Conservation (phyloP, 2,329 filamentous ascomycete genomes). For the Diaporthe caulivora region DNA sequence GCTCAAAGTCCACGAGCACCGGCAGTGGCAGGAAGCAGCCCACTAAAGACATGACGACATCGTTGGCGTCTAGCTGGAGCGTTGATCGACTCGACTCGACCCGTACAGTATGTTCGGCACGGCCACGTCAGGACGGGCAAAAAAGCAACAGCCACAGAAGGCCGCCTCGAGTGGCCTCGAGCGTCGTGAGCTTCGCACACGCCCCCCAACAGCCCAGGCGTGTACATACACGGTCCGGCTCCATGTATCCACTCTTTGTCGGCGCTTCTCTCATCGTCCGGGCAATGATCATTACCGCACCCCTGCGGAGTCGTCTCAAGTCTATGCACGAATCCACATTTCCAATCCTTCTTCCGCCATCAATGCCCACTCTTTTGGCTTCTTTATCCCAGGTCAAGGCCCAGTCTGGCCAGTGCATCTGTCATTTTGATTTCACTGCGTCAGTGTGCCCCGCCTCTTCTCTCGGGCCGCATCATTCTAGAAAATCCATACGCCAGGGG, state of each 20-base stretch:
- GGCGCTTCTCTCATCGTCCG: constrained; percentile 23
- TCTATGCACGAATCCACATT: constrained; percentile 31
- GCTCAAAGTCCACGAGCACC: constrained; percentile 1
- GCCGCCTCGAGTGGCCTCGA: constrained; percentile 1
- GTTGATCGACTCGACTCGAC: background rate
- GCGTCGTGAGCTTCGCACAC: constrained; percentile 32
- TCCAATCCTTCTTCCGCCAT: constrained; percentile 22
- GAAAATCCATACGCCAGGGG: constrained; percentile 26
- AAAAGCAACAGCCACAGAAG: constrained; percentile 27
- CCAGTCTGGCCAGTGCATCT: constrained; percentile 30
- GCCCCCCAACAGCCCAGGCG: constrained; percentile 19
- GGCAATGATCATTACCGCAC: constrained; percentile 18
- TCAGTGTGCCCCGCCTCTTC: constrained; percentile 24
- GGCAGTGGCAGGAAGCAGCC: background rate
- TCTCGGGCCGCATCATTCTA: constrained; percentile 30
- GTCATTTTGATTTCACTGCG: constrained; percentile 29
- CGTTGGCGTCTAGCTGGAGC: background rate
- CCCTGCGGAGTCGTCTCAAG: constrained; percentile 32
- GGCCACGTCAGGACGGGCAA: constrained; percentile 8
- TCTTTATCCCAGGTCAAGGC: constrained; percentile 15
- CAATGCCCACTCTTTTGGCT: constrained; percentile 30
- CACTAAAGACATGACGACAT: constrained; percentile 14
- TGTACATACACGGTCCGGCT: background rate
- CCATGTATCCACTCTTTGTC: constrained; percentile 25
- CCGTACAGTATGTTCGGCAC: constrained; percentile 35